A percentile compares a stretch with the other conserved stretches of the same genome.
Conservation (phyloP, 2,329 filamentous ascomycete species). For the Cladophialophora exuberans region DNA sequence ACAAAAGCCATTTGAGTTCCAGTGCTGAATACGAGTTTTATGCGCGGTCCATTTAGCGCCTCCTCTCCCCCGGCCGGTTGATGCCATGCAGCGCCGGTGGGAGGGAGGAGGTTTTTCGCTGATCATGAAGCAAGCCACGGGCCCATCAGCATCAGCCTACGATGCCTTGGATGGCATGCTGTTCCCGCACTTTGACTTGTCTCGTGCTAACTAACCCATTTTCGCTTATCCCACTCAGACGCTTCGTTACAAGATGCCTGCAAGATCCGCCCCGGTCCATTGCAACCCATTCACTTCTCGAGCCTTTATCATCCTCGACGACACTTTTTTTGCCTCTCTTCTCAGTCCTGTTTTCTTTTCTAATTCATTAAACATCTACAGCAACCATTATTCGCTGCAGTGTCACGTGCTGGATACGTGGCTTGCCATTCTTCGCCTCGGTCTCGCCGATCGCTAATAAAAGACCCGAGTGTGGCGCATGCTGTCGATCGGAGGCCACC, state of each 20-base stretch:
- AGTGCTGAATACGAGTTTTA: constrained; percentile 23
- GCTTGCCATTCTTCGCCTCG: constrained; percentile 24
- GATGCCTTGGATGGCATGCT: neutral
- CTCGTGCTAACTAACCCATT: constrained; percentile 16
- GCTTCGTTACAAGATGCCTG: constrained; percentile 26
- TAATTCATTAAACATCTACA: neutral
- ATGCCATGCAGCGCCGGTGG: constrained; percentile 7
- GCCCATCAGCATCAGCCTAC: constrained; percentile 13
- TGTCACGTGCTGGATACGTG: constrained; percentile 20
- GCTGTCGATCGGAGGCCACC: constrained; percentile 7
- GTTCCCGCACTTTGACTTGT: neutral
- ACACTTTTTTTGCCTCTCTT: constrained; percentile 14
- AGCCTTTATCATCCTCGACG: constrained; percentile 21
- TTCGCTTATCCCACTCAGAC: constrained; percentile 11
- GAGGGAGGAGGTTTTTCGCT: neutral
- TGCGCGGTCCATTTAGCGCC: constrained; percentile 22
- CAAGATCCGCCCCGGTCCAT: constrained; percentile 17
- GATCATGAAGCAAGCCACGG: constrained; percentile 16
- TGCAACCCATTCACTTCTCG: constrained; percentile 17
- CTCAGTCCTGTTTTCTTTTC: constrained; percentile 12
- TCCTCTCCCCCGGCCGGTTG: constrained; percentile 5
- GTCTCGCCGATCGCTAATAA: constrained; percentile 14
- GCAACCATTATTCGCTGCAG: neutral
- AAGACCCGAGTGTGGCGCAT: constrained; percentile 24
- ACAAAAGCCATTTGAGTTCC: constrained; percentile 11